A percentile compares a stretch with the other conserved stretches of the same genome.
Conservation (phyloP, 2,329 filamentous ascomycete genomes). For the Cadophora sp. region DNA sequence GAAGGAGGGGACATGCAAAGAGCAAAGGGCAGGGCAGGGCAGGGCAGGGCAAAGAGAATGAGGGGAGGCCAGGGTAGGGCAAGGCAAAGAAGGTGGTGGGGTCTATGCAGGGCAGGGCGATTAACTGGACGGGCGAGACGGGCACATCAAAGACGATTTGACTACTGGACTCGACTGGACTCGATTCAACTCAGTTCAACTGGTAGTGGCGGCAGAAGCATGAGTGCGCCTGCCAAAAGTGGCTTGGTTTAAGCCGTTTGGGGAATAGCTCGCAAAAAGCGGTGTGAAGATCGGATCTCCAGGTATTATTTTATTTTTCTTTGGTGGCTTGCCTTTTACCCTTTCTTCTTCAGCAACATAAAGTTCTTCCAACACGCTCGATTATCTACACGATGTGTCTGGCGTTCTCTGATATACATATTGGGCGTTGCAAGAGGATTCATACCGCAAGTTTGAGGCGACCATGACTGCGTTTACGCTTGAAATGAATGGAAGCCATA, state of each 20-base stretch:
- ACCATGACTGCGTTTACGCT: slow-evolving; percentile 43
- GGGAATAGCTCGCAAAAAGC: slow-evolving; percentile 17
- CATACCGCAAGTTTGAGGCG: slow-evolving; percentile 46
- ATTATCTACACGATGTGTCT: slow-evolving; percentile 39
- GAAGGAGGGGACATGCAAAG: slow-evolving; percentile 18
- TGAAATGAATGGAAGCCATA: slow-evolving; percentile 46
- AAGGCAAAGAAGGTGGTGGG: slow-evolving; percentile 26
- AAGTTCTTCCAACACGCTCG: slow-evolving; percentile 41
- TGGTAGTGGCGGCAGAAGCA: slow-evolving; percentile 5
- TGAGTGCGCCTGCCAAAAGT: slow-evolving; percentile 15
- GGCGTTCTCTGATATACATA: slow-evolving; percentile 38
- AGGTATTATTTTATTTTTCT: slow-evolving; percentile 9
- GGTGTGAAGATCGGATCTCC: slow-evolving; percentile 16
- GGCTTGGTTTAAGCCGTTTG: slow-evolving; percentile 3
- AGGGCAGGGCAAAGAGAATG: slow-evolving; percentile 20
- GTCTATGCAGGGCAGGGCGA: slow-evolving; percentile 12
- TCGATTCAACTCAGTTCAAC: slow-evolving; percentile 1
- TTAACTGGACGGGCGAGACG: not conserved
- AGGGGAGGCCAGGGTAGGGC: slow-evolving; percentile 7
- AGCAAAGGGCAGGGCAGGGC: slow-evolving; percentile 10
- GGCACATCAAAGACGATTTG: not conserved
- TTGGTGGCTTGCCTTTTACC: not conserved
- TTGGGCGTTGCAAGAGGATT: slow-evolving; percentile 44
- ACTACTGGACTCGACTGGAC: slow-evolving; percentile 12
- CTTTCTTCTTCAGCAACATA: slow-evolving; percentile 38